Conservation (phyloP, 2,329 filamentous ascomycete genomes). For the Alternaria dauci region DNA sequence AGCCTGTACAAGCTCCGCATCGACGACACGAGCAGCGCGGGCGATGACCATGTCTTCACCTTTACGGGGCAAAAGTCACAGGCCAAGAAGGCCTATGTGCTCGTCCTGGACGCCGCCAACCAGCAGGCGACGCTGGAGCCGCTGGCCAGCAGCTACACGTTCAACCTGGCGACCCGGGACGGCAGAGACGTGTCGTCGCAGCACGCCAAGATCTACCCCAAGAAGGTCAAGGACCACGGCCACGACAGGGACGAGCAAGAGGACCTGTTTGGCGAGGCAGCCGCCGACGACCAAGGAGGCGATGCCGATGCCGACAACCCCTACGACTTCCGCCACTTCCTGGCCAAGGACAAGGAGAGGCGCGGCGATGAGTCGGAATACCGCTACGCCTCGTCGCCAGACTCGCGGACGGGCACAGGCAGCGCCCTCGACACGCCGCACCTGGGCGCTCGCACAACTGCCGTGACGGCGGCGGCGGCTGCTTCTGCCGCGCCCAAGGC, state of each 20-base stretch:
- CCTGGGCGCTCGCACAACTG: constrained; percentile 30
- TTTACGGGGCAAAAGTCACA: constrained; percentile 52
- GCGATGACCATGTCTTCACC: constrained; percentile 46
- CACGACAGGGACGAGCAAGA: constrained; percentile 40
- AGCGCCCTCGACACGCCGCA: constrained; percentile 44
- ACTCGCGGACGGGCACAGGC: constrained; percentile 39
- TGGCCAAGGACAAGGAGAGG: constrained; percentile 45
- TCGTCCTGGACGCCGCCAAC: constrained; percentile 78
- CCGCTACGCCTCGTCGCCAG: constrained; percentile 38
- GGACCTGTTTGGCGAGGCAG: constrained; percentile 40
- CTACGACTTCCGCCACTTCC: constrained; percentile 60
- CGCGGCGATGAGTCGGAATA: constrained; percentile 45
- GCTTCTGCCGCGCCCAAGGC: constrained; percentile 17
- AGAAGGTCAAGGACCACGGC: constrained; percentile 35
- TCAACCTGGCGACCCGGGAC: constrained; percentile 81
- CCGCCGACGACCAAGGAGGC: constrained; percentile 43
- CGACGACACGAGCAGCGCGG: constrained; percentile 36
- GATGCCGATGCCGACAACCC: constrained; percentile 57
- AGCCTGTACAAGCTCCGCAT: constrained; percentile 43
- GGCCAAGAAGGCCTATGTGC: constrained; percentile 53
- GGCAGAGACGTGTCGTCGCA: constrained; percentile 69
- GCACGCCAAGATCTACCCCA: constrained; percentile 69
- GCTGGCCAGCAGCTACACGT: constrained; percentile 81
- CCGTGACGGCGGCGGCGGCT: constrained; percentile 1
- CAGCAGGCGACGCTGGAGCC: constrained; percentile 84